Base-by-base conservation (phyloP, 306 rosid genomes). In the Cyclanthera cordifolia region DNA sequence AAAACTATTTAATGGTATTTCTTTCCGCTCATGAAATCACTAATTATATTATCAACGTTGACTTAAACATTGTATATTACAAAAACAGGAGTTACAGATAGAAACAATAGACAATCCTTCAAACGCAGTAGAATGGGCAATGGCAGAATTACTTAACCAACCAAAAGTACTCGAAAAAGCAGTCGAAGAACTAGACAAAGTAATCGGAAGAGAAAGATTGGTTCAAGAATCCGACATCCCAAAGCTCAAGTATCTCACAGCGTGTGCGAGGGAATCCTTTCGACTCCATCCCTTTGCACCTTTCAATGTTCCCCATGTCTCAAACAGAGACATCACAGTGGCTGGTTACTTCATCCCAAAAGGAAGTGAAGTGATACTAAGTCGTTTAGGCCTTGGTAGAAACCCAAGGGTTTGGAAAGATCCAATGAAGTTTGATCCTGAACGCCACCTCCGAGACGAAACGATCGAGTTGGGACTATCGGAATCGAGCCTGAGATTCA, bases 271-370 rank as follows among this genome's bases (percentile, higher is more conserved):
- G 37, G 67, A 60, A 60, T 32, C 28, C 11, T 37, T 60, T 60
- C 67, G 67, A 11, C 67, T 60, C 20, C 49, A 60, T 17, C 67
- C 49, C 19, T 19, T 60, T 19, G n/a, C 67, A 37, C 49, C 67
- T 0, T 60, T 60, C 27, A 60, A 60, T 32, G 0, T 60, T 9
- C 67, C 67, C 11, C 67, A 60, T 11, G 67, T 60, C 1, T 60
- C 67, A 32, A 60, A 34, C 8, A 8, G 9, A 4, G 17, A 37
- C 1, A 10, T 17, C 1, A 7, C 20, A 1, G 49, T 60, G 8
- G 0, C 15, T 3, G 49, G 67, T 11, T 60, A 60, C 27, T 60
- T 60, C 0, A 60, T 60, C 16, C 49, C 49, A 2, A 60, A 60
- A 60, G 67, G 27, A 0, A 60, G 67, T 19, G n/a, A 60, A 34